Evolutionary conservation across 495 filamentous ascomycete genomes (phyloP).

Genomic region (Sordaria brevicollis): DNA sequence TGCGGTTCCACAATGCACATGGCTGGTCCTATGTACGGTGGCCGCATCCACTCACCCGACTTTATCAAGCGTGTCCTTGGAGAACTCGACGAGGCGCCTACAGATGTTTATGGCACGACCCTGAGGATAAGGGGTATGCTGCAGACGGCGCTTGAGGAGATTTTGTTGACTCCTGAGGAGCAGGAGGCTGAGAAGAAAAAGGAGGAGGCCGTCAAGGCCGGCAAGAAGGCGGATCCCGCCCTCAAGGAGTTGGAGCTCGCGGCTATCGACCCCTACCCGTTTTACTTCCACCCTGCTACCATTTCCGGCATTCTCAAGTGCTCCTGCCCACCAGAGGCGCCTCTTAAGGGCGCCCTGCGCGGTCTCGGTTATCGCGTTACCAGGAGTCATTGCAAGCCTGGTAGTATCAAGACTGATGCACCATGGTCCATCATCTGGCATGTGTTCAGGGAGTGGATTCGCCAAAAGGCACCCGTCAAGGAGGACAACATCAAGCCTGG

Average conservation of each 20-base stretch:
- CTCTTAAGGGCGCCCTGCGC: constrained; percentile 68
- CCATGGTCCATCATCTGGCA: constrained; percentile 86
- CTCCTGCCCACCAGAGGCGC: constrained; percentile 57
- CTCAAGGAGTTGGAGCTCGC: constrained; percentile 42
- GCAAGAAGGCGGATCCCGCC: constrained; percentile 18
- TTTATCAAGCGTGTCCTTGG: constrained; percentile 72
- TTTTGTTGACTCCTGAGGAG: constrained; percentile 25
- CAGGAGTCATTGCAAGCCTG: constrained; percentile 76
- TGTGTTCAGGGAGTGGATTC: constrained; percentile 83
- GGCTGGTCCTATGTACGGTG: constrained; percentile 88
- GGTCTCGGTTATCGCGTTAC: constrained; percentile 71
- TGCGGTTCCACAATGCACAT: constrained; percentile 82
- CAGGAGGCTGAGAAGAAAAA: neutral
- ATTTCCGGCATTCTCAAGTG: constrained; percentile 69
- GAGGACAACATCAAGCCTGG: constrained; percentile 53
- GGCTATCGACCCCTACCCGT: constrained; percentile 59
- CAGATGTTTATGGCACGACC: constrained; percentile 63
- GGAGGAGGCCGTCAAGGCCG: constrained; percentile 4
- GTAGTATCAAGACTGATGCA: constrained; percentile 85
- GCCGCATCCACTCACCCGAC: constrained; percentile 69
- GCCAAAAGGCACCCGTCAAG: constrained; percentile 66
- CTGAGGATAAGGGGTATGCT: constrained; percentile 86
- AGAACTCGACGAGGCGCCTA: constrained; percentile 49
- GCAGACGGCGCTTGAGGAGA: constrained; percentile 72
- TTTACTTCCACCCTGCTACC: constrained; percentile 69